Base-by-base conservation (phyloP, 208 protist species). In the Acanthamoeba divionensis region DNA sequence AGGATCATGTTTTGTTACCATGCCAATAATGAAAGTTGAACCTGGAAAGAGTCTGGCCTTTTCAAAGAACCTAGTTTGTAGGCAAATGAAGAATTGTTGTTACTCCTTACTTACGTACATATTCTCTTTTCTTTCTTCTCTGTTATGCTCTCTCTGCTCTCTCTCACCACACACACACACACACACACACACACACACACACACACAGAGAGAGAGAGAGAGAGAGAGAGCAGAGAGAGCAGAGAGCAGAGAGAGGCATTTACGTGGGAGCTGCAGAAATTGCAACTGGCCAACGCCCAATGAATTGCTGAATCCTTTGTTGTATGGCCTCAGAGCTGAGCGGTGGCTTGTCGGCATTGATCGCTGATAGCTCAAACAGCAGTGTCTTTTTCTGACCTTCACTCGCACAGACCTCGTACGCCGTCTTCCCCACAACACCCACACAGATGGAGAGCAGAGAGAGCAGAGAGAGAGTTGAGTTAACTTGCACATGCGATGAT, bases 271-370 rank as follows among this genome's bases (percentile, higher is more conserved):
- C 15, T 12, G 69, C 55, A 24, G 69, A 57, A 48, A 79, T 79
- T n/a, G 41, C 41, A 48, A 79, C 69, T 10, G 69, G 41, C 69
- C 69, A 79, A 31, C 69, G 69, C 24, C 69, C 69, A 3, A 1
- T 4, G n/a, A 79, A 79, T 29, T 79, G 69, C 0, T 38, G 69
- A 3, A 79, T 48, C 12, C 69, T 41, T 29, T 79, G 45, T 36
- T 79, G 45, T 9, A 79, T 29, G 13, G 69, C 36, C 69, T 79
- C 69, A 1, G 55, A 6, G 2, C 45, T n/a, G 69, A 79, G 69
- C 41, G 69, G 69, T 48, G 69, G 69, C 69, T 79, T 79, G 41
- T 79, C 69, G 41, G 69, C 69, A 33, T 79, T 79, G 69, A 79
- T 79, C 21, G 69, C 44, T 2, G 69, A 57, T 5, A 79, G 50